Evolutionary conservation across 1,139 yeast genomes (phyloP).

Genomic region (Pichia sp.): DNA sequence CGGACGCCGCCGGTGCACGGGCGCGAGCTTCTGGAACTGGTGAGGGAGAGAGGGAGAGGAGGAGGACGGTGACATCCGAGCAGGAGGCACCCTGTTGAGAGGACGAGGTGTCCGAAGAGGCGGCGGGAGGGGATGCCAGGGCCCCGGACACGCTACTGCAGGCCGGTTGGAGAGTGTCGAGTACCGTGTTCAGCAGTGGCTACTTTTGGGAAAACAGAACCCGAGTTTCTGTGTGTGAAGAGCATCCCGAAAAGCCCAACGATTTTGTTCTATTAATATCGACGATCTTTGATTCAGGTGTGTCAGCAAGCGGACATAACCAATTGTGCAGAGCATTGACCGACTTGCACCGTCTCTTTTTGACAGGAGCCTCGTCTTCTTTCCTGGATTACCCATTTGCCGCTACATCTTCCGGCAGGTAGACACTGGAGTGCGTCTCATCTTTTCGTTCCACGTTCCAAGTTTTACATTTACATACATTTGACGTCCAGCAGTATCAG

Average conservation of each 20-base stretch:
- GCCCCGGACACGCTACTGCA: not conserved
- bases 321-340: not conserved
- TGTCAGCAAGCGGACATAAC: not conserved
- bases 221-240: not conserved
- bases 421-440: no score
- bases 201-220: not conserved
- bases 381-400: no score
- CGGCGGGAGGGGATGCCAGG: not conserved
- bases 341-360: not conserved
- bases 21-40: not conserved
- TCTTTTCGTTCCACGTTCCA: no score
- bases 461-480: no score
- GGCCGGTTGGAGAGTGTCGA: not conserved
- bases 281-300: not conserved
- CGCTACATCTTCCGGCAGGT: no score
- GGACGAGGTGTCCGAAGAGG: not conserved
- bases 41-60: not conserved
- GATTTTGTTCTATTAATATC: not conserved
- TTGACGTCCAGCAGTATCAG: no score
- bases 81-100: not conserved
- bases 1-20: not conserved
- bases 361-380: not conserved
- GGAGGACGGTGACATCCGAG: conserved; percentile 1
- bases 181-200: not conserved
- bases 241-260: not conserved